Evolutionary conservation across 306 rosid species (phyloP).

Genomic region (Boehmeria nivea): DNA sequence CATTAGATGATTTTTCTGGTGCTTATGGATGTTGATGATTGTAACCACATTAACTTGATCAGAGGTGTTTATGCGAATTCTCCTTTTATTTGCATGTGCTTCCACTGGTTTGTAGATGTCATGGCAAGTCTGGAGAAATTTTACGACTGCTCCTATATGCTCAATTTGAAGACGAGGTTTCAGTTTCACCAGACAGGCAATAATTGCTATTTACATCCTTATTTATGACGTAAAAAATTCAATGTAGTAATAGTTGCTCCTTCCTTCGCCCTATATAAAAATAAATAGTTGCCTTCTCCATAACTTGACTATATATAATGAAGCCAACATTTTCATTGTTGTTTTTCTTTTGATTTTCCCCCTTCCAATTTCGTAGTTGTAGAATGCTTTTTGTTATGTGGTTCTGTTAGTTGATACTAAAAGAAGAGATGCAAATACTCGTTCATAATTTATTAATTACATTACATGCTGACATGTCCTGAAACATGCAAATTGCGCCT

Average conservation of each 20-base stretch:
- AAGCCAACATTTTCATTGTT: no score
- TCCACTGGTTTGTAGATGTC: constrained; percentile 90
- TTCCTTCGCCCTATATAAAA: no score
- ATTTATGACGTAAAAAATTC: constrained; percentile 26
- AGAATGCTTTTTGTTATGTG: no score
- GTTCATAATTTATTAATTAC: no score
- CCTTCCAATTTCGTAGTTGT: no score
- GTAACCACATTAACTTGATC: constrained; percentile 42
- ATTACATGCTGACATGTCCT: no score
- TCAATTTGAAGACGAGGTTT: constrained; percentile 76
- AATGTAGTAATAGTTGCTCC: constrained; percentile 34
- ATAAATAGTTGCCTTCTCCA: no score
- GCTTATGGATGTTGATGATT: constrained; percentile 44
- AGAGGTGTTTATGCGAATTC: constrained; percentile 48
- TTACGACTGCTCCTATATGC: constrained; percentile 87
- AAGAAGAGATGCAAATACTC: no score
- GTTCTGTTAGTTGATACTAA: no score
- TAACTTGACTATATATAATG: no score
- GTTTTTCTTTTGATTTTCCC: no score
- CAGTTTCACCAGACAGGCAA: constrained; percentile 92
- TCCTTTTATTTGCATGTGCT: constrained; percentile 86
- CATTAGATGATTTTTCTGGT: constrained; percentile 19
- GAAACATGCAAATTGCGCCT: no score
- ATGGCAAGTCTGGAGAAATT: constrained; percentile 88
- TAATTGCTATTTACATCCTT: constrained; percentile 66